phyloP scores from a whole-genome alignment of 2,329 filamentous ascomycete species.

The Phialophora verrucosa region DNA sequence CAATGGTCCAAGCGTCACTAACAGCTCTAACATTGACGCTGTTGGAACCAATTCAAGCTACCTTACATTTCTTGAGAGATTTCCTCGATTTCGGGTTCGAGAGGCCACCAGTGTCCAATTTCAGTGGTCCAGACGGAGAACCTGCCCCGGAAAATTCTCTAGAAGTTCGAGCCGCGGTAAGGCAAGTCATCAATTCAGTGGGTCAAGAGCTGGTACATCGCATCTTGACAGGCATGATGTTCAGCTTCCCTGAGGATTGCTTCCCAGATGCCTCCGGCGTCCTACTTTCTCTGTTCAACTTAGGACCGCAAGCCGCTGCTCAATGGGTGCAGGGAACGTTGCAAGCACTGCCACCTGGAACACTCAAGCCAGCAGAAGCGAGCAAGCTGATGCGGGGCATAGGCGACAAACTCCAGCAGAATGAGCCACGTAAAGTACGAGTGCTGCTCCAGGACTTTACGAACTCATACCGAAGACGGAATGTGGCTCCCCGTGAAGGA shows the following conservation, averaged over 20 bases:
- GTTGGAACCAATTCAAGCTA: constrained; percentile 86
- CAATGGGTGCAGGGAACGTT: constrained; percentile 85
- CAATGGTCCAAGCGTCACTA: constrained; percentile 85
- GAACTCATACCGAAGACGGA: constrained; percentile 87
- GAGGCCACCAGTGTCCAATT: constrained; percentile 63
- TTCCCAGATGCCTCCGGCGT: constrained; percentile 93
- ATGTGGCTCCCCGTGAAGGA: constrained; percentile 93
- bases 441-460: constrained; percentile 94
- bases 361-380: constrained; percentile 78
- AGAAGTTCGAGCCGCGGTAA: constrained; percentile 75
- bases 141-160: constrained; percentile 65
- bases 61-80: constrained; percentile 90
- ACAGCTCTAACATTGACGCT: constrained; percentile 88
- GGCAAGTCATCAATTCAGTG: constrained; percentile 70
- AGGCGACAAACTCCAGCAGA: constrained; percentile 72
- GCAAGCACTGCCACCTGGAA: constrained; percentile 79
- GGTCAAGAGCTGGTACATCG: constrained; percentile 84
- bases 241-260: constrained; percentile 93
- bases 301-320: constrained; percentile 79
- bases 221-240: constrained; percentile 98
- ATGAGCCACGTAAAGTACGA: constrained; percentile 78
- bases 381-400: constrained; percentile 82
- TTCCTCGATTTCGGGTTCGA: constrained; percentile 85
- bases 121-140: constrained; percentile 66
- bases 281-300: constrained; percentile 85